Conservation (phyloP, 78 protist genomes). For the Dictyostelium firmibasis region DNA sequence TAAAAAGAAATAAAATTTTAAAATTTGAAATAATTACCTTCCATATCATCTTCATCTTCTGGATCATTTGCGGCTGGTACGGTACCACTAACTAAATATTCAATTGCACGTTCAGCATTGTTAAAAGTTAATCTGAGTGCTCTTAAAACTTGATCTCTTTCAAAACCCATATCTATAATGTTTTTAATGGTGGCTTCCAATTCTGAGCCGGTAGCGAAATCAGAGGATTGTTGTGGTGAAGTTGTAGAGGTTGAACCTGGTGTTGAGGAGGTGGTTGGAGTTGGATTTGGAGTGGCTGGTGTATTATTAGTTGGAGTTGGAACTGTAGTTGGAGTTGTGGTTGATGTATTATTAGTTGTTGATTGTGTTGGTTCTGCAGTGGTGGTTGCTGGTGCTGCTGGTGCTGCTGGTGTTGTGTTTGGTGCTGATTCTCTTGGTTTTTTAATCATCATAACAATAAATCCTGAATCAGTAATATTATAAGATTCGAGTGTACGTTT, state of each 20-base stretch:
- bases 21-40: constrained; percentile 7
- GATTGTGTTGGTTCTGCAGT: constrained; percentile 38
- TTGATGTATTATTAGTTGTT: constrained; percentile 25
- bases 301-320: constrained; percentile 77
- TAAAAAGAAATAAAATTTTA: not conserved
- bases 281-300: constrained; percentile 44
- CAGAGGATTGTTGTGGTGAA: constrained; percentile 27
- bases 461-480: constrained; percentile 65
- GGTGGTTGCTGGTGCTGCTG: constrained; percentile 6
- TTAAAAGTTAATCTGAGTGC: constrained; percentile 90
- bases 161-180: constrained; percentile 88
- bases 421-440: constrained; percentile 78
- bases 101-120: constrained; percentile 94
- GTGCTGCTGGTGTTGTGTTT: constrained; percentile 2
- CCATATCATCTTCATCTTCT: constrained; percentile 17
- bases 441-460: constrained; percentile 84
- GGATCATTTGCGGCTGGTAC: constrained; percentile 3
- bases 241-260: constrained; percentile 53
- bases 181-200: constrained; percentile 34
- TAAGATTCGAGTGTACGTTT: constrained; percentile 21
- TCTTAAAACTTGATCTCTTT: constrained; percentile 55
- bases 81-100: constrained; percentile 83
- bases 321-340: constrained; percentile 45
- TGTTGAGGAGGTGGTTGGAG: constrained; percentile 57
- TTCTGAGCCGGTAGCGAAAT: constrained; percentile 62